Evolutionary conservation across 257 asterid species (phyloP), one percentile per base, ranked within the genome.

Genomic region (Primulina tabacum): DNA sequence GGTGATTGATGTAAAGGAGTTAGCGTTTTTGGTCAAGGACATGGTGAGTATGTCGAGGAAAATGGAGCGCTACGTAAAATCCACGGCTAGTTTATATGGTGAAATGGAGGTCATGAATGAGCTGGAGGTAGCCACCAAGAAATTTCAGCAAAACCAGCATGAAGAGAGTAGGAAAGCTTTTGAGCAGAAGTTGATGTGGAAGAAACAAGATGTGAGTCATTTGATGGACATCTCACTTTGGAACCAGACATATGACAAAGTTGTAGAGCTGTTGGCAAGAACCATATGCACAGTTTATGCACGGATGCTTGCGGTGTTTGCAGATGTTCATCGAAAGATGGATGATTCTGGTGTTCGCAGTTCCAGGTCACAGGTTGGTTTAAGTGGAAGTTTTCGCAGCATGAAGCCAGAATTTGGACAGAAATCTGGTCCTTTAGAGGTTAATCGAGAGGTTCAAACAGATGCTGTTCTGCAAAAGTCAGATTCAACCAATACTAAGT

Each of bases 171-270:
- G 90, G 80, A 91, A 82, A 37, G 97, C 92, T 10, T 85, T 75
- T 33, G 92, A 91, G 86, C 99, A 88, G 84, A 94, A 94, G 79
- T 38, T 94, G 75, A 71, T 70, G 29, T 88, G 95, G 98, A 96
- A 94, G 88, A 86, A 79, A 70, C 96, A 94, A 71, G 96, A 89
- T 71, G 95, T 94, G 67, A 87, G 78, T 71, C 96, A 88, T 81
- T 84, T 94, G 87, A 88, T 88, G 77, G 88, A 89, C 21, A 84
- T 80, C 38, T 94, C 99, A 0, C 78, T 94, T 2, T 94, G 99
- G 99, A 91, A 89, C 75, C 95, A 81, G 77, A 85, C 93, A 4
- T 85, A 85, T 58, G 97, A 94, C 78, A 91, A 89, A 82, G 84
- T 84, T n/a, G 87, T 88, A 5, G 99, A 91, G 78, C 73, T 91